Base-by-base conservation (phyloP, 495 filamentous ascomycete genomes). In the Daldinia bambusicola region DNA sequence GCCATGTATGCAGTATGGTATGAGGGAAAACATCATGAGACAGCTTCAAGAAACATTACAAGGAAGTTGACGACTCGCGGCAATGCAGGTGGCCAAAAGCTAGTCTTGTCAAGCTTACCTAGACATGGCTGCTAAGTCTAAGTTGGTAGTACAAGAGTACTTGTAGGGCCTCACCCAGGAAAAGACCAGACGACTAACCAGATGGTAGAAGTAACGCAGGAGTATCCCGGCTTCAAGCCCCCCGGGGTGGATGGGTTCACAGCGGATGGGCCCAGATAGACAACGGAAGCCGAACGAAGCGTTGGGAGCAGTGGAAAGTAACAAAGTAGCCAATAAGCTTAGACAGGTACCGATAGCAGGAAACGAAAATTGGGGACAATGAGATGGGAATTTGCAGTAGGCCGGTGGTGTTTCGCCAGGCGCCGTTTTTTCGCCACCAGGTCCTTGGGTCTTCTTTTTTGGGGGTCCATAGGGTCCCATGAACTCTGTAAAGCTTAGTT, bases 361-460 rank as follows among this genome's bases (percentile, higher is more conserved):
- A 68, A 73, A 67, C 69, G 70, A 75, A 77, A 74, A 70, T 70
- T 72, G 75, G 72, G 69, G 63, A 75, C 40, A 20, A 34, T 62
- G 61, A 52, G 57, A 74, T 72, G 68, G 70, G 70, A 74, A 65
- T 77, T 72, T 71, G 69, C 67, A 55, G 70, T 52, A 70, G 59
- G 55, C 68, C 63, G 48, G 63, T 73, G 71, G 61, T 68, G 63
- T 74, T 70, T 74, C 67, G 70, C 63, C 53, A 74, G 70, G 70
- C 51, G 72, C 73, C 70, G 73, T 69, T 74, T 75, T 61, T 77
- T 77, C 55, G 75, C 75, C 75, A 77, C 75, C 75, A 74, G 68
- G 71, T 74, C 74, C 70, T 77, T 69, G 71, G 63, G 41, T 65
- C 56, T 67, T 61, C 65, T 66, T 61, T 74, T 76, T 74, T 68